Conservation (phyloP, 352 stramenopile genomes). For the Phytopythium aichiense region DNA sequence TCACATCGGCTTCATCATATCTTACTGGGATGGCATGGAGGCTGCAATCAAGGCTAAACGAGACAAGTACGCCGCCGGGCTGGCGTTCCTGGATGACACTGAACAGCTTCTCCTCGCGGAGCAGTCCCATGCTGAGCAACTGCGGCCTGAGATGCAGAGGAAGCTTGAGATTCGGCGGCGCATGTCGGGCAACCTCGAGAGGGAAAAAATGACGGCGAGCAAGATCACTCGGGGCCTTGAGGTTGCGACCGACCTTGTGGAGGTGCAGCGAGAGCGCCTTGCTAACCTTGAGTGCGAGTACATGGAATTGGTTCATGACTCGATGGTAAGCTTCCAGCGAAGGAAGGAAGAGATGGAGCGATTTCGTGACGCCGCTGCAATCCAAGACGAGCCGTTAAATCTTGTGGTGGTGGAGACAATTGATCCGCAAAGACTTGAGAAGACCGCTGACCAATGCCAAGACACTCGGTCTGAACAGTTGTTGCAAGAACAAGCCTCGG, state of each 20-base stretch:
- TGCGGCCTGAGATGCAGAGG: conserved; percentile 50
- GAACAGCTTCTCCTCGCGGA: conserved; percentile 45
- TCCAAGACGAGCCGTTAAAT: background rate
- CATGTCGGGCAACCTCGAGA: conserved; percentile 65
- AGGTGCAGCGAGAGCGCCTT: conserved; percentile 36
- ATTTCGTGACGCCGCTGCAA: background rate
- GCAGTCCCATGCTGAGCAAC: conserved; percentile 37
- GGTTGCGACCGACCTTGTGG: conserved; percentile 30
- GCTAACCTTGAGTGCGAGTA: conserved; percentile 48
- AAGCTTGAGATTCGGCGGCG: conserved; percentile 34
- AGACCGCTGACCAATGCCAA: background rate
- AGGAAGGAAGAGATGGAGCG: background rate
- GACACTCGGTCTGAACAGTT: background rate
- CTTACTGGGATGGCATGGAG: conserved; percentile 26
- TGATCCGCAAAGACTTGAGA: background rate
- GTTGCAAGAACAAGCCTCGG: background rate
- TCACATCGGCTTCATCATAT: conserved; percentile 42
- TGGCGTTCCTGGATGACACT: conserved; percentile 52
- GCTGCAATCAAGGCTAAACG: conserved; percentile 23
- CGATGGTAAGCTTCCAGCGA: conserved; percentile 3
- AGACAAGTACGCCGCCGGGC: conserved; percentile 25
- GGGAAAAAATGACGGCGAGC: conserved; percentile 37
- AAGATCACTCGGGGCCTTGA: conserved; percentile 51
- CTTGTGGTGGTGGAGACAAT: background rate
- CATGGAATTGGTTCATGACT: conserved; percentile 34